Conservation (phyloP, 768 basidiomycete genomes). For the Macrolepiota dolichaula region DNA sequence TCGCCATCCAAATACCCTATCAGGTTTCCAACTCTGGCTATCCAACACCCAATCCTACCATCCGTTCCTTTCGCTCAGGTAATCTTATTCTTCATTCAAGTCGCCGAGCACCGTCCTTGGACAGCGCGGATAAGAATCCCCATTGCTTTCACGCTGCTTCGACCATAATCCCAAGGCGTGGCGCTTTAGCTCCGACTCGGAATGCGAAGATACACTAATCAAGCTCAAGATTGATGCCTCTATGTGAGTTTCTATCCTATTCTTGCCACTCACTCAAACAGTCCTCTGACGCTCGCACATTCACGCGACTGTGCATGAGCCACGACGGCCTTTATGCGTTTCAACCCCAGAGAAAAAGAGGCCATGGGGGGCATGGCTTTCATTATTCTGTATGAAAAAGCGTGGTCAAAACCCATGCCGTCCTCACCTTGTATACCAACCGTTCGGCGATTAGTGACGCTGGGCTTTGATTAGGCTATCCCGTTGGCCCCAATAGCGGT, state of each 20-base stretch:
- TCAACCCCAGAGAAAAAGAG: slow-evolving; percentile 1
- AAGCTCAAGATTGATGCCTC: slow-evolving; percentile 8
- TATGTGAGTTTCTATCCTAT: not conserved
- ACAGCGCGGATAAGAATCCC: slow-evolving; percentile 16
- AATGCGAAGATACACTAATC: slow-evolving; percentile 4
- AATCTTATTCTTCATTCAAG: slow-evolving; percentile 12
- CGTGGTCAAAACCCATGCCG: not conserved
- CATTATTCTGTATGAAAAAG: not conserved
- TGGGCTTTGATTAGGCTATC: not conserved
- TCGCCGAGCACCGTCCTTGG: slow-evolving; percentile 17
- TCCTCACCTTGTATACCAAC: not conserved
- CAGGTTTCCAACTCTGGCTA: slow-evolving; percentile 5
- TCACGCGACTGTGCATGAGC: not conserved
- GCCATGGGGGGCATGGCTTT: too few species aligned
- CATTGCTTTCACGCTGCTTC: not conserved
- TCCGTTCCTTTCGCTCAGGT: slow-evolving; percentile 7
- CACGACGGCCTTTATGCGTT: slow-evolving; percentile 1
- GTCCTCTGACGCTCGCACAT: not conserved
- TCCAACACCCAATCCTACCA: slow-evolving; percentile 8
- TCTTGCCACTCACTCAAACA: slow-evolving; percentile 3
- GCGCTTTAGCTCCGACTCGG: slow-evolving; percentile 18
- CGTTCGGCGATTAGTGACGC: not conserved
- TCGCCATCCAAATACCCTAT: slow-evolving; percentile 9
- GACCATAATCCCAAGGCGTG: slow-evolving; percentile 8
- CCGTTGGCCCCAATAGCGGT: not conserved